These are phyloP conservation scores for Pseudomicrostroma phylloplanum DNA, from an alignment of 1,284 basidiomycete species.

Conservation along the genomic window DNA sequence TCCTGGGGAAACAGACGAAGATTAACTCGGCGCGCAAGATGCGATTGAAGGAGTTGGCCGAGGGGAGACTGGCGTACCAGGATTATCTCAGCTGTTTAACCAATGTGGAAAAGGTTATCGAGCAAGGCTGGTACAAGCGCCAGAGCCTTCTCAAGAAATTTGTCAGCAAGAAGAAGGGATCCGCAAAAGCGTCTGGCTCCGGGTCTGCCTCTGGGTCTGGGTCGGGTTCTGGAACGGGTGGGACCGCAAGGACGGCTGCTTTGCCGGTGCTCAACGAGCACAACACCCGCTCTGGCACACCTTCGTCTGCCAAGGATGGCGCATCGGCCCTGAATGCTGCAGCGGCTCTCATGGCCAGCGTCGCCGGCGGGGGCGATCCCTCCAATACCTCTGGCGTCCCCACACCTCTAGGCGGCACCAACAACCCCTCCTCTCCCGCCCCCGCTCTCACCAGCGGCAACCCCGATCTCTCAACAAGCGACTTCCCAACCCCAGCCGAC, in stretches of 20 bases:
- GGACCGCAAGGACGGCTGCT: background rate
- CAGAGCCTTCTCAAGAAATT: conserved; percentile 44
- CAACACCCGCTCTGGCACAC: too few relatives aligned
- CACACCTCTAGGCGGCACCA: too few relatives aligned
- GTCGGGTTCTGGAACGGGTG: conserved; percentile 3
- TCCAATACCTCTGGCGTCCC: too few relatives aligned
- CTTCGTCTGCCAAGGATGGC: too few relatives aligned
- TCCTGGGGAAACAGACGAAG: conserved; percentile 67
- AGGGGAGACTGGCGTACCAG: conserved; percentile 78
- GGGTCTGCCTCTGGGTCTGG: conserved; percentile 14
- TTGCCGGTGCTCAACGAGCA: background rate
- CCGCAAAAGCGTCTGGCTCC: conserved; percentile 18
- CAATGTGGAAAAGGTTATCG: conserved; percentile 47
- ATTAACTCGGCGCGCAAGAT: conserved; percentile 75
- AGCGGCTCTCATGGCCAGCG: background rate
- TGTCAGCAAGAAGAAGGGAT: conserved; percentile 42
- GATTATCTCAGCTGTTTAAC: conserved; percentile 39
- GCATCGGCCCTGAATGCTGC: too few relatives aligned
- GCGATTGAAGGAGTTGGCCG: conserved; percentile 70
- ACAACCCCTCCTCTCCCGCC: background rate
- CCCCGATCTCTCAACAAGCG: background rate
- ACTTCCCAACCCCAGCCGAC: background rate
- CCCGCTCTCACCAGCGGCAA: background rate
- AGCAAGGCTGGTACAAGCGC: conserved; percentile 43
- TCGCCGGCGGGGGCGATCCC: background rate